A percentile compares a stretch with the other conserved stretches of the same genome.
Conservation (phyloP, 2,329 filamentous ascomycete genomes). For the Hymenoscyphus linearis region DNA sequence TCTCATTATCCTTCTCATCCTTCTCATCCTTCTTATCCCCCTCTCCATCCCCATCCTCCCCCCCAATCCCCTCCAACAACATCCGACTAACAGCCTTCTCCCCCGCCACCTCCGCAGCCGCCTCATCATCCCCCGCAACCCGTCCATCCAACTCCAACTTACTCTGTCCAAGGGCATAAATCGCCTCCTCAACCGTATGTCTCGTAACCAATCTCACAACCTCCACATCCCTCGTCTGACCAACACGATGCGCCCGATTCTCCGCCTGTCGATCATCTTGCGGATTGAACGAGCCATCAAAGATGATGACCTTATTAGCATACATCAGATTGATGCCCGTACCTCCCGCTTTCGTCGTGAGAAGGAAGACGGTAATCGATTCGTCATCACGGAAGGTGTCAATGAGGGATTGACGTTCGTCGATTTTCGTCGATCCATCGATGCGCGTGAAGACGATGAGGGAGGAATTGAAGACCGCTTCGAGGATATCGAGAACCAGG, state of each 20-base stretch:
- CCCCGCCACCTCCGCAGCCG: conserved; percentile 36
- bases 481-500: conserved; percentile 83
- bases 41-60: conserved; percentile 5
- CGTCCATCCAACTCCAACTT: conserved; percentile 85
- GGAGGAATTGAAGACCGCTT: conserved; percentile 70
- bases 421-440: conserved; percentile 77
- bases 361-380: conserved; percentile 81
- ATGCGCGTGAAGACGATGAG: conserved; percentile 77
- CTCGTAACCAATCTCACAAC: conserved; percentile 78
- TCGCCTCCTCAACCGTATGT: conserved; percentile 86
- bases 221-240: conserved; percentile 85
- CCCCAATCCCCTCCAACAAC: conserved; percentile 25
- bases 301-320: conserved; percentile 96
- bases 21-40: conserved; percentile 4
- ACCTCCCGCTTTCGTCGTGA: conserved; percentile 92
- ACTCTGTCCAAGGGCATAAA: conserved; percentile 83
- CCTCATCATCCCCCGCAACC: conserved; percentile 55
- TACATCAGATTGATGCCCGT: conserved; percentile 93
- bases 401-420: conserved; percentile 79
- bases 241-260: conserved; percentile 91
- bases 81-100: conserved; percentile 26
- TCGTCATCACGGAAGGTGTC: conserved; percentile 76
- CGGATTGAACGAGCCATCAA: conserved; percentile 95
- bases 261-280: conserved; percentile 98
- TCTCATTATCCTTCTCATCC: conserved; percentile 7